Percentiles rank a stretch among this genome's conserved stretches.
Conservation (phyloP, 176 grass and related monocot genomes). For the Chloris gayana region DNA sequence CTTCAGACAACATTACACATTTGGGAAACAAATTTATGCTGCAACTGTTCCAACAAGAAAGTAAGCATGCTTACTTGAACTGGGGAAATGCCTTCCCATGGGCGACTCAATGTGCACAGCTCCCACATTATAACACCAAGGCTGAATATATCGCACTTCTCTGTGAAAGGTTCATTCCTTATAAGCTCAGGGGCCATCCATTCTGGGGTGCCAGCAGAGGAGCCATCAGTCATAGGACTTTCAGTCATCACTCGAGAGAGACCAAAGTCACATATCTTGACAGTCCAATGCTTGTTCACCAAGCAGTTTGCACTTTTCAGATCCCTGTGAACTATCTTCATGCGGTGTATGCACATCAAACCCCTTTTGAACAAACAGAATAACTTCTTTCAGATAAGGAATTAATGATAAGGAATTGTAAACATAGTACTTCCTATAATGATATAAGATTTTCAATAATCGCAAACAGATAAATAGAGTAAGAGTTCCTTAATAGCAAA, state of each 20-base stretch:
- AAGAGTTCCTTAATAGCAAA: constrained; percentile 15
- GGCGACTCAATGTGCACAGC: constrained; percentile 92
- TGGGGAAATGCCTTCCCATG: constrained; percentile 87
- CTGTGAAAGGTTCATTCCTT: constrained; percentile 89
- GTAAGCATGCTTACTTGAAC: constrained; percentile 74
- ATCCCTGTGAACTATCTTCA: constrained; percentile 98
- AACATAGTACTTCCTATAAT: constrained; percentile 18
- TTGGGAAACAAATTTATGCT: constrained; percentile 11
- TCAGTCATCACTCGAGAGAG: constrained; percentile 78
- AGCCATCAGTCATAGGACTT: constrained; percentile 82
- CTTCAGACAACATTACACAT: constrained; percentile 12
- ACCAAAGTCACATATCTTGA: constrained; percentile 99
- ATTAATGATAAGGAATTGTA: constrained; percentile 19
- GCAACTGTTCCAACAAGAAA: constrained; percentile 3
- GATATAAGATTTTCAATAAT: constrained; percentile 17
- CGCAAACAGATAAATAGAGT: constrained; percentile 5
- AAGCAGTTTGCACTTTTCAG: constrained; percentile 99
- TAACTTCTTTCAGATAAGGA: constrained; percentile 31
- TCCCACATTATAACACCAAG: constrained; percentile 99
- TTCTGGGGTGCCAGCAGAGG: constrained; percentile 94
- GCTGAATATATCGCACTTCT: constrained; percentile 99
- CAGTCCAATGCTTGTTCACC: constrained; percentile 96
- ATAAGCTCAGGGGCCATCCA: constrained; percentile 99
- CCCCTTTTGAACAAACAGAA: constrained; percentile 59
- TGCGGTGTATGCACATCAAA: constrained; percentile 97